Percentiles rank a stretch among this genome's conserved stretches.
phyloP scores from a whole-genome alignment of 2,329 filamentous ascomycete species.

The Thelonectria rubi region DNA sequence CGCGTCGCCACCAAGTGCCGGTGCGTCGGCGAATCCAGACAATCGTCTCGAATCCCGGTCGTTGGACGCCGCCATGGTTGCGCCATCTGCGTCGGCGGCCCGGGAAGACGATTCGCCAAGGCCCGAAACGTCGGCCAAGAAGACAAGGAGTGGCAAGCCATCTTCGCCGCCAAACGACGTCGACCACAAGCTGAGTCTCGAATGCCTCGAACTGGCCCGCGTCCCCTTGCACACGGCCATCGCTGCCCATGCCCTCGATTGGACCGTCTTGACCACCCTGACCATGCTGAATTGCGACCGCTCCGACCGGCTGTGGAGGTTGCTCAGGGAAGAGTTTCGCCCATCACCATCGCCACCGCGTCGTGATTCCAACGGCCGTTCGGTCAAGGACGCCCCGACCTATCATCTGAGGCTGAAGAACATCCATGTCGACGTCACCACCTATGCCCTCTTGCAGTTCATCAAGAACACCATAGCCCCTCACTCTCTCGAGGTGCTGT shows the following conservation, averaged over 20 bases:
- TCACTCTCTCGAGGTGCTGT: conserved; percentile 25
- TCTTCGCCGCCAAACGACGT: neutral
- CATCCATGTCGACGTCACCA: conserved; percentile 29
- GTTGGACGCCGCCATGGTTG: neutral
- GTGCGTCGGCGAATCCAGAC: conserved; percentile 1
- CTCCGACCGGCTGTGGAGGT: conserved; percentile 25
- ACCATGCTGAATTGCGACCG: conserved; percentile 26
- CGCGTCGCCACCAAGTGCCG: conserved; percentile 2
- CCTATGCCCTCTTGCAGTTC: conserved; percentile 22
- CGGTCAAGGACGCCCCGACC: conserved; percentile 12
- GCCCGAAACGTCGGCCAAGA: neutral
- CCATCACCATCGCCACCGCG: conserved; percentile 11
- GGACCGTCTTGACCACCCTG: conserved; percentile 27
- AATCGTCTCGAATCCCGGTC: neutral
- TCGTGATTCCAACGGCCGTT: conserved; percentile 10
- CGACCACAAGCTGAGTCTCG: conserved; percentile 20
- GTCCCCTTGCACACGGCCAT: conserved; percentile 24
- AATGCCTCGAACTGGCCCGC: conserved; percentile 25
- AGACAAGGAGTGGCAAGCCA: neutral
- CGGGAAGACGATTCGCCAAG: neutral
- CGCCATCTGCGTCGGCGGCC: neutral
- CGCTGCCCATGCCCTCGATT: conserved; percentile 26
- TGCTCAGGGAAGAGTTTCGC: conserved; percentile 23
- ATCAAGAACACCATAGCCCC: conserved; percentile 28
- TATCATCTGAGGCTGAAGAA: conserved; percentile 25